These are phyloP conservation scores for Pisolithus thermaeus DNA, from an alignment of 1,284 basidiomycete species.

Conservation along the genomic window DNA sequence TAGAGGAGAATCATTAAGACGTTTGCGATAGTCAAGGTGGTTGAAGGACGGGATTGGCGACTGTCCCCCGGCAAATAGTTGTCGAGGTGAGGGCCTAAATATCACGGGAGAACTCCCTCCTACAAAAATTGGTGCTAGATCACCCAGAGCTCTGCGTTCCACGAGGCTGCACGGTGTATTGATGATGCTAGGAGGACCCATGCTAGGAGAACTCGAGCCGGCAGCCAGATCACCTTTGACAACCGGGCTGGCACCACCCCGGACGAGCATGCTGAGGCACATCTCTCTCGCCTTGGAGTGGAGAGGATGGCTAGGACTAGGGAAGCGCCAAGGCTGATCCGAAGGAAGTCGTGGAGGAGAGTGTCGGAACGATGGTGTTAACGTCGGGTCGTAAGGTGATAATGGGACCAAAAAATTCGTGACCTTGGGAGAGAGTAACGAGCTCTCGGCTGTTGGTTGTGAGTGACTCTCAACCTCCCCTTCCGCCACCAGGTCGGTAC, in stretches of 20 bases:
- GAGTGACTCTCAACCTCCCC: not conserved
- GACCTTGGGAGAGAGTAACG: constrained; percentile 12
- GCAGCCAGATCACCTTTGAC: constrained; percentile 20
- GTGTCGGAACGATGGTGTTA: constrained; percentile 69
- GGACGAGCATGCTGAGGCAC: constrained; percentile 56
- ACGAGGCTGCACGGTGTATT: constrained; percentile 24
- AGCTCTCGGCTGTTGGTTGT: constrained; percentile 7
- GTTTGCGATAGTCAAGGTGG: constrained; percentile 27
- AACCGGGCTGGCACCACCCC: constrained; percentile 36
- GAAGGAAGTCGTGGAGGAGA: constrained; percentile 64
- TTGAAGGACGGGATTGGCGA: constrained; percentile 25
- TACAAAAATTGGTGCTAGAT: constrained; percentile 9
- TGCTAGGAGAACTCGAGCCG: constrained; percentile 28
- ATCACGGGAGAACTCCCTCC: constrained; percentile 30
- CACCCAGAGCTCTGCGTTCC: constrained; percentile 25
- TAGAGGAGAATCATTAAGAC: constrained; percentile 30
- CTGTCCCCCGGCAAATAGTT: constrained; percentile 31
- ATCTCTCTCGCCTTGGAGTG: constrained; percentile 56
- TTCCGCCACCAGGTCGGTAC: not conserved
- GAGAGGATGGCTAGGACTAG: constrained; percentile 65
- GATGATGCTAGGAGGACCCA: constrained; percentile 23
- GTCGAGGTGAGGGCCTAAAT: constrained; percentile 34
- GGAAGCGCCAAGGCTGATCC: constrained; percentile 72
- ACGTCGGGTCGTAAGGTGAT: constrained; percentile 66
- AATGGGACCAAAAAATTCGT: constrained; percentile 38